Evolutionary conservation across 2,329 filamentous ascomycete species (phyloP).

Genomic region (Plenodomus tracheiphilus): DNA sequence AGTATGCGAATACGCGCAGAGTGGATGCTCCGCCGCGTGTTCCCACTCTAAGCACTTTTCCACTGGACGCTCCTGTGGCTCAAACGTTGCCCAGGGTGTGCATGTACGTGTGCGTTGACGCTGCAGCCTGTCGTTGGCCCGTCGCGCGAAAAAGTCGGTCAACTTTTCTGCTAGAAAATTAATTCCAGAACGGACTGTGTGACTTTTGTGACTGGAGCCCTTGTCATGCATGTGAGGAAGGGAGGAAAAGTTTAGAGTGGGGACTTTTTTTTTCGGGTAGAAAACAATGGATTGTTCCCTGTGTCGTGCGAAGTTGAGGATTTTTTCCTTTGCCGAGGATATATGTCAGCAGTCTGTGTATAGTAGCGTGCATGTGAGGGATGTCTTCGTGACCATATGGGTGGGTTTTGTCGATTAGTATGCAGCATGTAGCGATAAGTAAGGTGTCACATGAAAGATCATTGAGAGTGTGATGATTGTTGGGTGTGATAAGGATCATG

Average conservation of each 20-base stretch:
- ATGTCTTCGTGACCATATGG: slow-evolving; percentile 11
- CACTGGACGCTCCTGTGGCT: slow-evolving; percentile 1
- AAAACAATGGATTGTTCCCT: background rate
- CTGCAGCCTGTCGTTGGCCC: too few species aligned
- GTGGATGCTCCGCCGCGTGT: slow-evolving; percentile 7
- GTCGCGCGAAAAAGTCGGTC: slow-evolving; percentile 26
- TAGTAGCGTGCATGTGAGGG: slow-evolving; percentile 4
- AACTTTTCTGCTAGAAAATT: slow-evolving; percentile 6
- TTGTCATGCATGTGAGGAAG: too few species aligned
- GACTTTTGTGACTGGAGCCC: too few species aligned
- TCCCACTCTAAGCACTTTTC: slow-evolving; percentile 4
- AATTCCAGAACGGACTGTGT: too few species aligned
- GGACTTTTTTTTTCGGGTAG: background rate
- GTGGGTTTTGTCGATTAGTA: slow-evolving; percentile 24
- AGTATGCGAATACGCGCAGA: slow-evolving; percentile 8
- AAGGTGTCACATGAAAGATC: slow-evolving; percentile 22
- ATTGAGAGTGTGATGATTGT: slow-evolving; percentile 8
- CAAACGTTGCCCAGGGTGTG: slow-evolving; percentile 10
- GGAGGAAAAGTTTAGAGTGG: background rate
- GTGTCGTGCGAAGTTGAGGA: slow-evolving; percentile 1
- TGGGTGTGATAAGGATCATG: slow-evolving; percentile 20
- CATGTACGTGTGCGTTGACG: too few species aligned
- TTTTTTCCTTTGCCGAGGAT: background rate
- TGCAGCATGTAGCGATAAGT: slow-evolving; percentile 15
- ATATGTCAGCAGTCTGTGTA: too few species aligned